Conservation (phyloP, 2,329 filamentous ascomycete species). For the Aspergillus fijiensis region DNA sequence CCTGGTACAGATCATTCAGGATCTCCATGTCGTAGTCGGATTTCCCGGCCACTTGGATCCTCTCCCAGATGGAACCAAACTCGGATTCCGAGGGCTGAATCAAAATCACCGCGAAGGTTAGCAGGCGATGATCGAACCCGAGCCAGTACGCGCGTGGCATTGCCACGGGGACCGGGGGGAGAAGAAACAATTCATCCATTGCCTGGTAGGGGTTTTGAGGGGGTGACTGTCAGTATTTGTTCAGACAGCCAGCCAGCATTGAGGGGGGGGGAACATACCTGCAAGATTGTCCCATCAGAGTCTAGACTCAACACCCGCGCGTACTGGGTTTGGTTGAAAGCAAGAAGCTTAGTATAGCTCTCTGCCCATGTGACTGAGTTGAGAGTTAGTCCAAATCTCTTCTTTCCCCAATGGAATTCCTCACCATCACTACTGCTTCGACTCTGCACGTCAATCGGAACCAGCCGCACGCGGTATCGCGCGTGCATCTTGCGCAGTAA, state of each 20-base stretch:
- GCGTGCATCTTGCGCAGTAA: background rate
- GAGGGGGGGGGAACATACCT: no score
- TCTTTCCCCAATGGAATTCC: background rate
- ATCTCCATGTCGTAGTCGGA: conserved; percentile 6
- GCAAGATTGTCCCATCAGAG: no score
- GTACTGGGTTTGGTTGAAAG: no score
- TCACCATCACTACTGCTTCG: background rate
- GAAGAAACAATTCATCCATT: conserved; percentile 9
- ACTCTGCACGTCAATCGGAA: background rate
- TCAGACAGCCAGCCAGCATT: background rate
- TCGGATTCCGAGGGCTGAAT: conserved; percentile 2
- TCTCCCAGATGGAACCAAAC: background rate
- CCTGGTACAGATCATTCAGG: conserved; percentile 3
- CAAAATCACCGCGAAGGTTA: conserved; percentile 8
- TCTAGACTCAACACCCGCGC: no score
- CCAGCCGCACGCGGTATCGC: background rate
- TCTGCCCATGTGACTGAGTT: no score
- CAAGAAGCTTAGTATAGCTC: no score
- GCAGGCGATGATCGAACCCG: background rate
- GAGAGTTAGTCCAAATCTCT: no score
- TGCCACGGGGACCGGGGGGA: conserved; percentile 1
- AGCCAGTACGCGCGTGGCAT: conserved; percentile 9
- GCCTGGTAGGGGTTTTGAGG: background rate
- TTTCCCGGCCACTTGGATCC: background rate
- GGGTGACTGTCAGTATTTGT: no score